phyloP scores from a whole-genome alignment of 805 yeast species.

The Teunomyces kruisii region DNA sequence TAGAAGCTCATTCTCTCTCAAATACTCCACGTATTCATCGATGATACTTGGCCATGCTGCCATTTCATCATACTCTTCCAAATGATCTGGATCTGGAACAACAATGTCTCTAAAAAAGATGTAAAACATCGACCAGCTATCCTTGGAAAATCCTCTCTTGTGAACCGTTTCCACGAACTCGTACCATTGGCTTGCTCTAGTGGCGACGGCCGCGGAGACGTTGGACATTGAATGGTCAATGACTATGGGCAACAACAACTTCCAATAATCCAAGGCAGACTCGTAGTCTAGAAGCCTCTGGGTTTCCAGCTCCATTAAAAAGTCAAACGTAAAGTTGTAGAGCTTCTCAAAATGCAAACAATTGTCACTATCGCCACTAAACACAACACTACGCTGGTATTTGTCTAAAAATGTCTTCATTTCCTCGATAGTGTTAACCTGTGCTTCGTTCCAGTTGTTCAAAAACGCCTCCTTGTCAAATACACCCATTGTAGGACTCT shows the following conservation, averaged over 20 bases:
- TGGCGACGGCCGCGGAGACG: conserved; percentile 8
- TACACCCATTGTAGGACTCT: conserved; percentile 65
- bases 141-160: conserved; percentile 58
- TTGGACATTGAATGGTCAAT: background rate
- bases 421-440: conserved; percentile 29
- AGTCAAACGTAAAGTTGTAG: conserved; percentile 71
- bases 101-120: conserved; percentile 58
- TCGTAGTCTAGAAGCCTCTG: conserved; percentile 58
- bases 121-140: conserved; percentile 83
- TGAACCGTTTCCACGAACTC: conserved; percentile 47
- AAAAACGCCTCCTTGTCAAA: conserved; percentile 54
- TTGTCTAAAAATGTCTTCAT: conserved; percentile 43
- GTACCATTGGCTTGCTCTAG: conserved; percentile 56
- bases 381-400: conserved; percentile 12
- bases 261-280: conserved; percentile 77
- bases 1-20: conserved; percentile 26
- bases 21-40: conserved; percentile 76
- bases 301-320: conserved; percentile 55
- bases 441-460: conserved; percentile 52
- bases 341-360: conserved; percentile 51
- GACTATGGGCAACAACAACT: conserved; percentile 47
- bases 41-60: conserved; percentile 92
- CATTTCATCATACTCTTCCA: conserved; percentile 67
- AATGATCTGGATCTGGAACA: conserved; percentile 43
- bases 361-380: conserved; percentile 22